A percentile compares a stretch with the other conserved stretches of the same genome.
Conservation (phyloP, 192 early-diverging fungal species). For the Linnemannia zychae region DNA sequence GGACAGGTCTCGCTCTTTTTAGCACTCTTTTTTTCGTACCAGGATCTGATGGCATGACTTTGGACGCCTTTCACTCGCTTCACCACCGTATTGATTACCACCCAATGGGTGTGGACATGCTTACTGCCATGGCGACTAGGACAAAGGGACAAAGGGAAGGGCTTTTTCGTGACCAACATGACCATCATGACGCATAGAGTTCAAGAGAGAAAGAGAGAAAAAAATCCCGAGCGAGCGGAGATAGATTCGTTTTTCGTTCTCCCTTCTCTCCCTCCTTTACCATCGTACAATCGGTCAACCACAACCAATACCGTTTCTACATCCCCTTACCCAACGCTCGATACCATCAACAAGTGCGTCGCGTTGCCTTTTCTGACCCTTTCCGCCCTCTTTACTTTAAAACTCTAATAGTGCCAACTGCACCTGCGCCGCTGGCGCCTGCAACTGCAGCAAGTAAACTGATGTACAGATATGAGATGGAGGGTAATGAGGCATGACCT, state of each 20-base stretch:
- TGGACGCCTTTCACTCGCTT: not conserved
- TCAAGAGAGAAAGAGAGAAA: not conserved
- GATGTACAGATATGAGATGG: not conserved
- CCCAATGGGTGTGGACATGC: not conserved
- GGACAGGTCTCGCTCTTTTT: not conserved
- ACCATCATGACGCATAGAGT: not conserved
- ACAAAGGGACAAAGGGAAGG: not conserved
- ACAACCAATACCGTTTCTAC: not conserved
- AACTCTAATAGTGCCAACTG: slow-evolving; percentile 20
- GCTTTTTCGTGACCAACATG: not conserved
- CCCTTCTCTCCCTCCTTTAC: not conserved
- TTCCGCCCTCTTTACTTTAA: not conserved
- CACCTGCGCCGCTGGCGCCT: slow-evolving; percentile 32
- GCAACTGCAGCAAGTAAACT: slow-evolving; percentile 51
- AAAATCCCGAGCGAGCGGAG: slow-evolving; percentile 2
- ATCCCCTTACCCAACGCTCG: not conserved
- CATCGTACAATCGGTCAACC: not conserved
- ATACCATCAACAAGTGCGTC: not conserved
- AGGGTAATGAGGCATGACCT: not conserved
- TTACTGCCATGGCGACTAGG: not conserved
- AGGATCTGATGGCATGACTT: not conserved
- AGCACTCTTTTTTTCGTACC: not conserved
- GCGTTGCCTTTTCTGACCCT: not conserved
- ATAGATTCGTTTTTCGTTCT: slow-evolving; percentile 6
- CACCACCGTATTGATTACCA: not conserved